Evolutionary conservation across 768 basidiomycete species (phyloP), one percentile per base, ranked within the genome.

Genomic region (Lactarius psammicola): DNA sequence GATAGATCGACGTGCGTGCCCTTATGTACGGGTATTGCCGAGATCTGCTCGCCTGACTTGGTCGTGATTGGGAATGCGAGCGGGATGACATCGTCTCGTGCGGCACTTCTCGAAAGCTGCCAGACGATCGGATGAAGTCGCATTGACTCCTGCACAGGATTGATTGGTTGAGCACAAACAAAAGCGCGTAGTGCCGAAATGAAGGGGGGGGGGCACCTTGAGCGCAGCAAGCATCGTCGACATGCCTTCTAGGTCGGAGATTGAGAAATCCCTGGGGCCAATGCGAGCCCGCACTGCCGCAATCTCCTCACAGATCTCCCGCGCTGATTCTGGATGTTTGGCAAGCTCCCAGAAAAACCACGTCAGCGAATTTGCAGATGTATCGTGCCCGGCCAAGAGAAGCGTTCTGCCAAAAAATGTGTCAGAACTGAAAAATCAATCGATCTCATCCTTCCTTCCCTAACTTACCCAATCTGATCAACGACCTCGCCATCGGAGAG

Each of bases 201-300:
- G 8, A 18, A 33, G 18, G 11, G 33, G 28, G 60, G 18, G 11
- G 33, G 28, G 60, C 66, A 75, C 77, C 73, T 79, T 78, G 59
- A 78, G 69, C 1, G 69, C 69, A 9, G 78, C 77, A 42, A 73
- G 72, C n/a, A 72, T 62, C 56, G 72, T 73, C 10, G 71, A 26
- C 78, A 79, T 75, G 23, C 69, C 59, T 40, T 78, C 78, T 11
- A 76, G 66, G 60, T 79, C 78, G 2, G 69, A 63, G 3, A 75
- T 68, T 8, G 70, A 67, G 53, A 78, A 69, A n/a, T 75, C 73
- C 26, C 65, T 55, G 18, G 72, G 71, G 9, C 73, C 74, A 18
- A 71, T 69, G 20, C 66, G 62, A 3, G 62, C 68, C 11, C 74
- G 73, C 26, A 74, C 69, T 4, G 42, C 65, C 30, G 54, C 62